Evolutionary conservation across 148 eudicot species (phyloP).

Genomic region (Camellia sinensis): DNA sequence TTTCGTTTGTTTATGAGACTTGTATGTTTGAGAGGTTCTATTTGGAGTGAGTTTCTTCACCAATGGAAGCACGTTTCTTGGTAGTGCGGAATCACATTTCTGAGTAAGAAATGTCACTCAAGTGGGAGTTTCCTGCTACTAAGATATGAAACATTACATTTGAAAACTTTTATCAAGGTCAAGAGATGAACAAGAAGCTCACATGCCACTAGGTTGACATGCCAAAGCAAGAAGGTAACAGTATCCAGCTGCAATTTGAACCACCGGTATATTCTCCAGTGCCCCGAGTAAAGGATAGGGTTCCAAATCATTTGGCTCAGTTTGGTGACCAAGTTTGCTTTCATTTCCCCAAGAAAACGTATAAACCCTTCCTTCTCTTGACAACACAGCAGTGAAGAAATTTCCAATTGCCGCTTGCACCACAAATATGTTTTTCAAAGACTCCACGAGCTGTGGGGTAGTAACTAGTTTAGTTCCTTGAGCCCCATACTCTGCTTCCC

Average conservation of each 20-base stretch:
- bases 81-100: too few species aligned
- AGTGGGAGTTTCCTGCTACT: too few species aligned
- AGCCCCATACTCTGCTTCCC: constrained; percentile 67
- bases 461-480: constrained; percentile 57
- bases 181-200: constrained; percentile 30
- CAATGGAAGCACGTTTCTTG: too few species aligned
- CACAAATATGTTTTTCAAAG: constrained; percentile 80
- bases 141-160: not conserved
- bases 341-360: constrained; percentile 97
- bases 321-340: constrained; percentile 72
- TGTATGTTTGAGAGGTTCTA: too few species aligned
- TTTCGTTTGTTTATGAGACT: too few species aligned
- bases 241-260: constrained; percentile 87
- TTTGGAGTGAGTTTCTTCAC: too few species aligned
- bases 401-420: constrained; percentile 94
- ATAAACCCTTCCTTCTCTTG: constrained; percentile 88
- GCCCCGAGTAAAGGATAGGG: constrained; percentile 81
- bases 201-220: constrained; percentile 91
- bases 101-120: too few species aligned
- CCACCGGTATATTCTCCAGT: constrained; percentile 76
- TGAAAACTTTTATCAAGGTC: not conserved
- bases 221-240: constrained; percentile 93
- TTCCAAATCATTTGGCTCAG: constrained; percentile 56
- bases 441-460: constrained; percentile 70
- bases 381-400: constrained; percentile 86